phyloP scores from a whole-genome alignment of 2,329 filamentous ascomycete genomes.

The Alternaria alternata region DNA sequence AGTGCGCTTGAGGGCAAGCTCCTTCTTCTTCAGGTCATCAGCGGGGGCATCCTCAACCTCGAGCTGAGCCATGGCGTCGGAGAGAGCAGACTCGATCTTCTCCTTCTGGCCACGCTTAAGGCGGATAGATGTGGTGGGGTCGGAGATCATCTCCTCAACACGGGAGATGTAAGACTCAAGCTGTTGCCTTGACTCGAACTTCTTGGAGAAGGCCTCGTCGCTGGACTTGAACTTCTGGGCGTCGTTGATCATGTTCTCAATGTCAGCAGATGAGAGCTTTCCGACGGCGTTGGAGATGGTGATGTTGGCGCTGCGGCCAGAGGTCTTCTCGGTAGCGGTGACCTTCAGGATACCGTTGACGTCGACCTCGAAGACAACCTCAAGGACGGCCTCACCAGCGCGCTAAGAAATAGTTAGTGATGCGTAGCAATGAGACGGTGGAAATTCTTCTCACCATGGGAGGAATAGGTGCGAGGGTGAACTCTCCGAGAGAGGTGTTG shows the following conservation, averaged over 20 bases:
- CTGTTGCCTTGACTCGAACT: slow-evolving; percentile 98
- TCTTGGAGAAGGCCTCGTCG: slow-evolving; percentile 99
- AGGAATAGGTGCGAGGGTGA: slow-evolving; percentile 89
- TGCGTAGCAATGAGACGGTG: no score
- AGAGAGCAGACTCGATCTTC: slow-evolving; percentile 97
- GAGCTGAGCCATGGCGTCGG: slow-evolving; percentile 96
- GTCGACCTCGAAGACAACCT: slow-evolving; percentile 98
- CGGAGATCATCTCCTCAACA: slow-evolving; percentile 98
- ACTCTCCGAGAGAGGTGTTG: slow-evolving; percentile 97
- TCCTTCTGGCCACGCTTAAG: slow-evolving; percentile 99
- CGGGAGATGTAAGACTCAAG: slow-evolving; percentile 98
- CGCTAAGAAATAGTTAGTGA: no score
- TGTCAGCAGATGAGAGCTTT: slow-evolving; percentile 93
- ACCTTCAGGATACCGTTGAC: slow-evolving; percentile 99
- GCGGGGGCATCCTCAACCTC: slow-evolving; percentile 91
- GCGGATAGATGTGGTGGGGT: slow-evolving; percentile 94
- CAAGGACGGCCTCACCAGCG: slow-evolving; percentile 93
- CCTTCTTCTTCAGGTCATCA: slow-evolving; percentile 99
- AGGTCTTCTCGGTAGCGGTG: slow-evolving; percentile 98
- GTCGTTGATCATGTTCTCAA: slow-evolving; percentile 97
- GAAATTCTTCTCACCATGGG: no score
- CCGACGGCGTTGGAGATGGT: slow-evolving; percentile 99
- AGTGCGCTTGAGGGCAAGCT: slow-evolving; percentile 94
- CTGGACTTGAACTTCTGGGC: slow-evolving; percentile 98
- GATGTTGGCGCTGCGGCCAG: slow-evolving; percentile 97